phyloP scores from a whole-genome alignment of 768 basidiomycete genomes.

The Pholiota molesta region DNA sequence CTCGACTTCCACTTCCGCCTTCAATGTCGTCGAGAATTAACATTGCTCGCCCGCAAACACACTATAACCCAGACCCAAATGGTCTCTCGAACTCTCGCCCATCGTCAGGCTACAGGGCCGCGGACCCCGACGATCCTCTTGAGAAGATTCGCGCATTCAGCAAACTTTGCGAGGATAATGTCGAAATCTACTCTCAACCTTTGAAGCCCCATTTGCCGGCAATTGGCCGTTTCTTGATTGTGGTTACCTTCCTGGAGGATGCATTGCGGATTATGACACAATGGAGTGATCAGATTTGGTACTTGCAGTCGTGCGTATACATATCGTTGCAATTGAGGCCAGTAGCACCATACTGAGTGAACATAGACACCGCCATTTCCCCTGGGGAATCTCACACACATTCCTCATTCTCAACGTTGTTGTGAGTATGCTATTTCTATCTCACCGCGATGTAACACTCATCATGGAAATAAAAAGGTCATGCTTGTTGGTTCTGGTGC shows the following conservation, averaged over 20 bases:
- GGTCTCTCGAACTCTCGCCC: slow-evolving; percentile 75
- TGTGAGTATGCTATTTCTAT: slow-evolving; percentile 52
- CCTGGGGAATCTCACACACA: slow-evolving; percentile 91
- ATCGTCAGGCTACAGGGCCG: slow-evolving; percentile 75
- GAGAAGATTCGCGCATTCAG: slow-evolving; percentile 74
- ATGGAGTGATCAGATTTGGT: slow-evolving; percentile 98
- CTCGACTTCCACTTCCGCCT: slow-evolving; percentile 28
- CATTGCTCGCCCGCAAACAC: slow-evolving; percentile 71
- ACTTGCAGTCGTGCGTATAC: slow-evolving; percentile 82
- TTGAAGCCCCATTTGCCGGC: slow-evolving; percentile 93
- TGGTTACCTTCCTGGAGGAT: slow-evolving; percentile 98
- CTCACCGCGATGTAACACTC: neutral
- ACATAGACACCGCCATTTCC: slow-evolving; percentile 89
- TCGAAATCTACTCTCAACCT: slow-evolving; percentile 93
- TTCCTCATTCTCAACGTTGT: slow-evolving; percentile 92
- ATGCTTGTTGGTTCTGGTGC: slow-evolving; percentile 87
- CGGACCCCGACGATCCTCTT: slow-evolving; percentile 80
- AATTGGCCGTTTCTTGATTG: slow-evolving; percentile 94
- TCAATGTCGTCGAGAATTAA: slow-evolving; percentile 83
- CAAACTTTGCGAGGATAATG: slow-evolving; percentile 84
- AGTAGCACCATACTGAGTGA: slow-evolving; percentile 12
- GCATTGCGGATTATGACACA: slow-evolving; percentile 91
- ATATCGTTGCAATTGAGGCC: slow-evolving; percentile 6
- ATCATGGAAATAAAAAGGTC: slow-evolving; percentile 48
- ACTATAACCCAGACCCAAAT: slow-evolving; percentile 70